Conservation (phyloP, 2,329 filamentous ascomycete species). For the Phialemoniopsis sp. region DNA sequence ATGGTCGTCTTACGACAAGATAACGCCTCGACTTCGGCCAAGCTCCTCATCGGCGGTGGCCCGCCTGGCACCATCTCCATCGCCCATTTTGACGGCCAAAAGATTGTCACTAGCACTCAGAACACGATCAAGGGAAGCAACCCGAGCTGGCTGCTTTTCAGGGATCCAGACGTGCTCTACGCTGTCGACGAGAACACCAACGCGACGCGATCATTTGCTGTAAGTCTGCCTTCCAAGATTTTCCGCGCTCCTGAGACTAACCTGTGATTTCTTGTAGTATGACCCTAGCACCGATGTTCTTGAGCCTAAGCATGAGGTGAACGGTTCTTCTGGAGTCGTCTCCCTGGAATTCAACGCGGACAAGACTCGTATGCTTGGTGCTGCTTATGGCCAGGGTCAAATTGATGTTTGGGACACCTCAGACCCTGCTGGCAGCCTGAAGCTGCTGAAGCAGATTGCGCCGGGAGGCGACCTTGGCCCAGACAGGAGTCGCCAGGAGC, state of each 20-base stretch:
- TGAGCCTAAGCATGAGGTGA: constrained; percentile 18
- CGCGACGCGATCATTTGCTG: constrained; percentile 30
- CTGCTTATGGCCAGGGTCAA: constrained; percentile 33
- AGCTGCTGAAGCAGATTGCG: constrained; percentile 31
- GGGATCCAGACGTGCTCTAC: constrained; percentile 33
- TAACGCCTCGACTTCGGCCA: constrained; percentile 8
- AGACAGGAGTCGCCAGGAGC: constrained; percentile 23
- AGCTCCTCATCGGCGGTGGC: constrained; percentile 33
- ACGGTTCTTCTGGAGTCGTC: constrained; percentile 38
- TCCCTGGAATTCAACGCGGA: constrained; percentile 41
- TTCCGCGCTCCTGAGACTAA: background rate
- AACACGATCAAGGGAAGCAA: constrained; percentile 18
- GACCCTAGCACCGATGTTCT: constrained; percentile 24
- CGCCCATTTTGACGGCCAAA: constrained; percentile 34
- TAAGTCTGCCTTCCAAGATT: constrained; percentile 3
- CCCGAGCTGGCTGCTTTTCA: constrained; percentile 43
- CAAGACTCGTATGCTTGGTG: constrained; percentile 37
- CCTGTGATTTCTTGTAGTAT: constrained; percentile 13
- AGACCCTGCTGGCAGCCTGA: constrained; percentile 22
- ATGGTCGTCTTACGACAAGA: no score
- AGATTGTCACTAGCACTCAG: constrained; percentile 27
- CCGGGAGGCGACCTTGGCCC: constrained; percentile 26
- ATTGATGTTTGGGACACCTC: constrained; percentile 42
- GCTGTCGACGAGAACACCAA: constrained; percentile 42
- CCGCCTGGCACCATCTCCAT: constrained; percentile 31